phyloP scores from a whole-genome alignment of 306 rosid genomes.

The Dryas octopetala region DNA sequence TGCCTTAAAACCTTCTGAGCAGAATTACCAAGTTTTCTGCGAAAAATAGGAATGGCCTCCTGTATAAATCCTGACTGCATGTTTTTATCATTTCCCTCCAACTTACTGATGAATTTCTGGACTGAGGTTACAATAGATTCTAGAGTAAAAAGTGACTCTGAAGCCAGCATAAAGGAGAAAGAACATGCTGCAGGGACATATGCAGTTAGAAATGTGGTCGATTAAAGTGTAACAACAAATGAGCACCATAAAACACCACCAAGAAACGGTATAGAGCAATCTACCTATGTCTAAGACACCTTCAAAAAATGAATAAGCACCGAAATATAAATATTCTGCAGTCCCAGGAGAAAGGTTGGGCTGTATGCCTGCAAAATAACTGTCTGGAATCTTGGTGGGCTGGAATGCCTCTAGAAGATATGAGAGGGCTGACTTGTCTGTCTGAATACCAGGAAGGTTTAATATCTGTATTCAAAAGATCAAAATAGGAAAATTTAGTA shows the following conservation, averaged over 20 bases:
- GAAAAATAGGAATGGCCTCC: conserved; percentile 28
- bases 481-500: background rate
- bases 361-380: conserved; percentile 24
- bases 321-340: conserved; percentile 28
- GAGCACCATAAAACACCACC: background rate
- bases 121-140: conserved; percentile 28
- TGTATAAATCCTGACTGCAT: conserved; percentile 21
- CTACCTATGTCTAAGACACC: conserved; percentile 35
- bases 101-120: conserved; percentile 22
- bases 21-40: conserved; percentile 34
- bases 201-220: background rate
- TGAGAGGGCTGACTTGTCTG: conserved; percentile 27
- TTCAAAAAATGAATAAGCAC: conserved; percentile 35
- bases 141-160: conserved; percentile 41
- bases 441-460: conserved; percentile 30
- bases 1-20: conserved; percentile 38
- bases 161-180: conserved; percentile 40
- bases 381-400: conserved; percentile 28
- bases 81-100: conserved; percentile 27
- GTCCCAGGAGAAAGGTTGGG: conserved; percentile 33
- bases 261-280: conserved; percentile 5
- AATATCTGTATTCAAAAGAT: conserved; percentile 24
- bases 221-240: background rate
- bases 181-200: conserved; percentile 36
- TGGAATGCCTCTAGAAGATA: conserved; percentile 43